A percentile compares a stretch with the other conserved stretches of the same genome.
Conservation (phyloP, 2,329 filamentous ascomycete species). For the Daldinia eschscholtzii region DNA sequence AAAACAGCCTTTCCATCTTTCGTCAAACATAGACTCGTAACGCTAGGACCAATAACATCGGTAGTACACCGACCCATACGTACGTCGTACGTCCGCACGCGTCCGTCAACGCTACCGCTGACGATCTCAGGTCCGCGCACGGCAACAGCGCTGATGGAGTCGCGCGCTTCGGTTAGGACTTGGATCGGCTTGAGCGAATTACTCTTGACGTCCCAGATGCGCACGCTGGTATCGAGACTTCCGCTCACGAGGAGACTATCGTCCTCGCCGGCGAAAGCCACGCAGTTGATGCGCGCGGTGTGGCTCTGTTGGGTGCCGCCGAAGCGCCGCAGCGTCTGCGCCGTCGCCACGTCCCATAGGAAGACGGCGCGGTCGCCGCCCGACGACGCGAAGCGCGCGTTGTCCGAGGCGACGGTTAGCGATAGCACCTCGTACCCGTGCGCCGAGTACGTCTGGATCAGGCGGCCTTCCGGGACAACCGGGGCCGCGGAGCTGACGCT, state of each 20-base stretch:
- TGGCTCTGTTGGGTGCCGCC: constrained; percentile 72
- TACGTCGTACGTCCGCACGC: constrained; percentile 85
- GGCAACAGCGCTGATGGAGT: constrained; percentile 70
- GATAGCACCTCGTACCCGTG: constrained; percentile 95
- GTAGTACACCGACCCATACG: constrained; percentile 77
- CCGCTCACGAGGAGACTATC: constrained; percentile 80
- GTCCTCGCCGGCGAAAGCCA: constrained; percentile 69
- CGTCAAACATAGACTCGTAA: constrained; percentile 81
- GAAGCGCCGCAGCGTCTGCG: constrained; percentile 81
- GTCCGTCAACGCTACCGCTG: constrained; percentile 85
- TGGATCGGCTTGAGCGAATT: constrained; percentile 73
- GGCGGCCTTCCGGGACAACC: constrained; percentile 61
- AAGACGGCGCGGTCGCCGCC: constrained; percentile 94
- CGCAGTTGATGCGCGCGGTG: constrained; percentile 77
- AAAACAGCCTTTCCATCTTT: constrained; percentile 80
- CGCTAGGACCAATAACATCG: constrained; percentile 76
- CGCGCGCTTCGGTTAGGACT: constrained; percentile 78
- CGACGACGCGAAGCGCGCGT: constrained; percentile 85
- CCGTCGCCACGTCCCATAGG: constrained; percentile 91
- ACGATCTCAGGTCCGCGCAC: constrained; percentile 71
- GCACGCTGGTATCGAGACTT: constrained; percentile 80
- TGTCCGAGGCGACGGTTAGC: constrained; percentile 79
- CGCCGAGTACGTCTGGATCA: constrained; percentile 89
- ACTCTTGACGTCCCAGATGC: constrained; percentile 78
- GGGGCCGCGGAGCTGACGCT: constrained; percentile 47